Conservation (phyloP, 495 filamentous ascomycete genomes). For the Talaromyces adpressus region DNA sequence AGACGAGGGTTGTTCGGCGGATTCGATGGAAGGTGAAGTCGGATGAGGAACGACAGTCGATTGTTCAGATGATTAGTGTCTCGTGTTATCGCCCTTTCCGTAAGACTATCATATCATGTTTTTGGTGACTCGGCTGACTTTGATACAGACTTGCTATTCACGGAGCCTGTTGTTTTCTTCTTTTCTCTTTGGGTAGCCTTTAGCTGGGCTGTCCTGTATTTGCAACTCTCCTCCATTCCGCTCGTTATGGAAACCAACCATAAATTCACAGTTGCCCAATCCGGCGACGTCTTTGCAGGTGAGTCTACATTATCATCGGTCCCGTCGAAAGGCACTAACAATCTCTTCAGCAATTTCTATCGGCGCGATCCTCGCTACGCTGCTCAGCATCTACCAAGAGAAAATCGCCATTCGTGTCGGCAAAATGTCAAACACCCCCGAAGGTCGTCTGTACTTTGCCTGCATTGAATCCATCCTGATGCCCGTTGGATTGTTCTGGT, state of each 20-base stretch:
- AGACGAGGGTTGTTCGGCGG: conserved; percentile 38
- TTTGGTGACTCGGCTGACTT: conserved; percentile 6
- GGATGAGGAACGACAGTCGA: conserved; percentile 69
- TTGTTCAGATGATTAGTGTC: conserved; percentile 65
- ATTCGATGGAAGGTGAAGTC: conserved; percentile 81
- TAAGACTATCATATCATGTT: conserved; percentile 22
- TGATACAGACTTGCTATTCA: conserved; percentile 60
- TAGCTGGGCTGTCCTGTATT: conserved; percentile 83
- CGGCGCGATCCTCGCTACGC: conserved; percentile 59
- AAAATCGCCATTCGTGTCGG: conserved; percentile 35
- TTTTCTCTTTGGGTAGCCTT: conserved; percentile 90
- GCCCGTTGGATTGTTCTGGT: conserved; percentile 77
- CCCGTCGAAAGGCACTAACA: not conserved
- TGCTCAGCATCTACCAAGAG: conserved; percentile 71
- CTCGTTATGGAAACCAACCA: conserved; percentile 69
- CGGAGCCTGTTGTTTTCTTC: conserved; percentile 91
- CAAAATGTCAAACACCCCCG: conserved; percentile 51
- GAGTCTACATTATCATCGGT: conserved; percentile 5
- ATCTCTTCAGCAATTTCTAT: conserved; percentile 50
- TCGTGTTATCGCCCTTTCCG: conserved; percentile 73
- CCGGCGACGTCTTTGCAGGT: conserved; percentile 64
- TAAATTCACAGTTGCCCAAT: conserved; percentile 58
- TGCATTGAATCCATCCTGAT: conserved; percentile 64
- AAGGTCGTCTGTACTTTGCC: conserved; percentile 76
- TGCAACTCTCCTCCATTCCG: conserved; percentile 73